Conservation (phyloP, 2,329 filamentous ascomycete genomes). For the Aspergillus hiratsukae region DNA sequence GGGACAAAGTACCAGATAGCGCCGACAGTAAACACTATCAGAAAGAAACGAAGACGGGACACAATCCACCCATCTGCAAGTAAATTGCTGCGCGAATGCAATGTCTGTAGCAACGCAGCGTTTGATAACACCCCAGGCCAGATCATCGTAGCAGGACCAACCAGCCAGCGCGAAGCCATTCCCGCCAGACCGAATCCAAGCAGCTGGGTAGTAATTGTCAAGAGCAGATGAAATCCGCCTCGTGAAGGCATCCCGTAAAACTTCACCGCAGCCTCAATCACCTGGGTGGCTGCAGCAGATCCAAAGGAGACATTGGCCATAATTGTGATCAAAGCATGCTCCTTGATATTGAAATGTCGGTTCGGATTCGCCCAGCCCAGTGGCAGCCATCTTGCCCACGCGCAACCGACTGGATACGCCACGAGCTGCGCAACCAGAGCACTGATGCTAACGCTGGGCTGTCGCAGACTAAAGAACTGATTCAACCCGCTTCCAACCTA, state of each 20-base stretch:
- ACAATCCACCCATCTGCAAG: slow-evolving; percentile 42
- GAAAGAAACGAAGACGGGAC: slow-evolving; percentile 35
- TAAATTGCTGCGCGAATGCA: slow-evolving; percentile 30
- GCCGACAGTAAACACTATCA: slow-evolving; percentile 29
- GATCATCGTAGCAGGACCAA: slow-evolving; percentile 58
- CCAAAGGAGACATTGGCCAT: slow-evolving; percentile 47
- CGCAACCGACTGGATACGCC: slow-evolving; percentile 42
- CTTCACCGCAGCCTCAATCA: slow-evolving; percentile 36
- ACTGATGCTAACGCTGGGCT: slow-evolving; percentile 38
- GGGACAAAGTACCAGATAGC: slow-evolving; percentile 45
- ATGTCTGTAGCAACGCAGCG: slow-evolving; percentile 43
- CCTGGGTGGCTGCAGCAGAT: slow-evolving; percentile 37
- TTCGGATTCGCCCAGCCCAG: slow-evolving; percentile 42
- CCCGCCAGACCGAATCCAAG: slow-evolving; percentile 63
- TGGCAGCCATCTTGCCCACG: slow-evolving; percentile 35
- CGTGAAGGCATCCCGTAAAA: slow-evolving; percentile 57
- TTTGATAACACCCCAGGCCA: slow-evolving; percentile 57
- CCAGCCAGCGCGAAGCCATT: slow-evolving; percentile 55
- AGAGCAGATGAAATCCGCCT: slow-evolving; percentile 57
- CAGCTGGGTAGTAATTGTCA: slow-evolving; percentile 58
- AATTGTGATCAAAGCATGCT: slow-evolving; percentile 43
- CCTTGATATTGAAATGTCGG: slow-evolving; percentile 37
- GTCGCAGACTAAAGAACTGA: slow-evolving; percentile 37
- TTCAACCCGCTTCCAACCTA: slow-evolving; percentile 36
- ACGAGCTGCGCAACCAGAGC: slow-evolving; percentile 40